Percentiles rank a stretch among this genome's conserved stretches.
phyloP scores from a whole-genome alignment of 2,329 filamentous ascomycete species.

The Hymenoscyphus fructigenus region DNA sequence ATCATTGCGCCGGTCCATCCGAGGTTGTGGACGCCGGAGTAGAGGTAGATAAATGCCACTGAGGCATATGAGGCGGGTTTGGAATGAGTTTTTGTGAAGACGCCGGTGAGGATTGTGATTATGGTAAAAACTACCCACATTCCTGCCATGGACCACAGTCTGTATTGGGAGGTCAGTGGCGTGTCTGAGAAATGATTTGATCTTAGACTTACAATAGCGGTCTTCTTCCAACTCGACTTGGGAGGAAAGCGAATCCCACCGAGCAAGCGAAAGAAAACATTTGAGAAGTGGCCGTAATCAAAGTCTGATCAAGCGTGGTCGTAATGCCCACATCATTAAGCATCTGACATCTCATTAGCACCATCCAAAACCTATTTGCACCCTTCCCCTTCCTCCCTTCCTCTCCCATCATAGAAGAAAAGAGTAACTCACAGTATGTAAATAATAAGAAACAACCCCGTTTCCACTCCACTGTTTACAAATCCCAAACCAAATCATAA shows the following conservation, averaged over 20 bases:
- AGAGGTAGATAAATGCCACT: slow-evolving; percentile 43
- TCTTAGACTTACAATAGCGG: slow-evolving; percentile 10
- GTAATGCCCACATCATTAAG: slow-evolving; percentile 25
- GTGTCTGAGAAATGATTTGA: not conserved
- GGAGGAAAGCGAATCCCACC: slow-evolving; percentile 47
- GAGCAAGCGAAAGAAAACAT: slow-evolving; percentile 41
- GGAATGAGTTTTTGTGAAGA: slow-evolving; percentile 21
- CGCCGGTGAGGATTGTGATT: slow-evolving; percentile 25
- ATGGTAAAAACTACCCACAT: slow-evolving; percentile 38
- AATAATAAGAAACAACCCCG: slow-evolving; percentile 26
- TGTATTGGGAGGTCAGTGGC: slow-evolving; percentile 10
- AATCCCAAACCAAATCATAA: slow-evolving; percentile 22
- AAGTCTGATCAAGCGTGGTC: slow-evolving; percentile 23
- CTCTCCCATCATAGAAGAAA: too few relatives aligned
- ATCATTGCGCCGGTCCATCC: slow-evolving; percentile 53
- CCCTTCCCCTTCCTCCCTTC: too few relatives aligned
- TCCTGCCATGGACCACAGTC: slow-evolving; percentile 18
- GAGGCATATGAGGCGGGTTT: slow-evolving; percentile 35
- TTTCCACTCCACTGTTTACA: slow-evolving; percentile 28
- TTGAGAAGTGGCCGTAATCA: slow-evolving; percentile 32
- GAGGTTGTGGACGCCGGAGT: slow-evolving; percentile 47
- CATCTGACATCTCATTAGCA: slow-evolving; percentile 15
- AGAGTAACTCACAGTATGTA: slow-evolving; percentile 38
- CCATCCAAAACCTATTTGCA: not conserved
- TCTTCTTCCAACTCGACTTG: slow-evolving; percentile 32